phyloP scores from a whole-genome alignment of 441 rosid genomes.

The Melastoma candidum region DNA sequence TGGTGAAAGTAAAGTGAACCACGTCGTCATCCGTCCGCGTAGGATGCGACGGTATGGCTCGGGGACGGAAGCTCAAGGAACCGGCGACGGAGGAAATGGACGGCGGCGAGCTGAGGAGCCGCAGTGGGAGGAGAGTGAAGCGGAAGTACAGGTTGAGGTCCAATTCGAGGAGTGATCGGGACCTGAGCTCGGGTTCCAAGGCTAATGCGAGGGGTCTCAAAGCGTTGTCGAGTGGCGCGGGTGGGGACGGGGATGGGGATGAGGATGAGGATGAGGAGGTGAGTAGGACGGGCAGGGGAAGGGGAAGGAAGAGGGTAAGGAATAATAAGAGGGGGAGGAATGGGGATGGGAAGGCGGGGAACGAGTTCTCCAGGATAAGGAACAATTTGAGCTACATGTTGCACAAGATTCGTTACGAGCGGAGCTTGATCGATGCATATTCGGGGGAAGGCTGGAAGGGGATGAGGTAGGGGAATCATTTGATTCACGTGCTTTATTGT shows the following conservation, averaged over 20 bases:
- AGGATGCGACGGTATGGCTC: no score
- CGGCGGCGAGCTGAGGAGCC: no score
- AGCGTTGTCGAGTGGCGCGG: constrained; percentile 17
- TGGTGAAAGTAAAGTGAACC: no score
- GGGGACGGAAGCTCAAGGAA: no score
- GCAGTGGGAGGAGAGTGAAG: constrained; percentile 15
- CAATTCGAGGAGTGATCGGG: constrained; percentile 31
- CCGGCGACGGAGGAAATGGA: no score
- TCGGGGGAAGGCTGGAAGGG: constrained; percentile 99
- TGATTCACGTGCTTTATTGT: neutral
- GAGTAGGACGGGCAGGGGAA: constrained; percentile 21
- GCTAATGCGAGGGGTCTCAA: constrained; percentile 27
- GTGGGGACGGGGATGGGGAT: constrained; percentile 13
- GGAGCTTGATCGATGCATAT: constrained; percentile 78
- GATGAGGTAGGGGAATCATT: constrained; percentile 46
- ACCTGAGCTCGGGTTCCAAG: constrained; percentile 33
- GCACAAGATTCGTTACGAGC: constrained; percentile 67
- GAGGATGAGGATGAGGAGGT: constrained; percentile 25
- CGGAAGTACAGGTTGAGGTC: constrained; percentile 29
- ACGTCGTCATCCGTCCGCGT: no score
- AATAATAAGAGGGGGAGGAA: constrained; percentile 14
- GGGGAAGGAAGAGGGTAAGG: constrained; percentile 15
- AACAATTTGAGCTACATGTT: constrained; percentile 60
- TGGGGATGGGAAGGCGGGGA: constrained; percentile 22
- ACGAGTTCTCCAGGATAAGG: constrained; percentile 73